Conservation (phyloP, 345 rosid species). For the Linum trigynum region DNA sequence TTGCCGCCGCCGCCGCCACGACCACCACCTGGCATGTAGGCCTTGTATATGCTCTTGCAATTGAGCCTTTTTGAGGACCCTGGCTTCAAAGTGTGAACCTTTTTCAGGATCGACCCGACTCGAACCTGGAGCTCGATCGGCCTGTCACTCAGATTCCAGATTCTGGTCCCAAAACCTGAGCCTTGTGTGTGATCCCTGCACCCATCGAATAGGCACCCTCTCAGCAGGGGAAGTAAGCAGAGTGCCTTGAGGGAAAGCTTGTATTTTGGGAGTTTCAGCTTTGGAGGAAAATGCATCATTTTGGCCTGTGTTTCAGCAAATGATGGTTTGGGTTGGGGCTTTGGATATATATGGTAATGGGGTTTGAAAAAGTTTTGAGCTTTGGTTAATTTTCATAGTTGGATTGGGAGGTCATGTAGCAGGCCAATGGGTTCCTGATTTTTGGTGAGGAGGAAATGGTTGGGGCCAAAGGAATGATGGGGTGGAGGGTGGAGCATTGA, state of each 20-base stretch:
- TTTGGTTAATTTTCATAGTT: no score
- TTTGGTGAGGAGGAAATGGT: no score
- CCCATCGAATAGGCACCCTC: constrained; percentile 56
- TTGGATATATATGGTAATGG: constrained; percentile 5
- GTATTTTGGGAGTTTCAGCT: constrained; percentile 35
- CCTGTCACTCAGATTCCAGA: constrained; percentile 69
- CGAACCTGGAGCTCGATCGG: constrained; percentile 69
- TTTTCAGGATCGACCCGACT: constrained; percentile 72
- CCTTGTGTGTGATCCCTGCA: constrained; percentile 52
- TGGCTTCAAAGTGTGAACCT: constrained; percentile 69
- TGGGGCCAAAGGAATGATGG: background rate
- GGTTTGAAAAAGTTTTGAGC: no score
- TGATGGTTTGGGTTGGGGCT: background rate
- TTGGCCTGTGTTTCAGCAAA: background rate
- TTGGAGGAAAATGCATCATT: constrained; percentile 22
- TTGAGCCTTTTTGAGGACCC: constrained; percentile 67
- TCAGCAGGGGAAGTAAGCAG: constrained; percentile 24
- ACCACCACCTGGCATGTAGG: constrained; percentile 43
- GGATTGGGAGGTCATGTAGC: no score
- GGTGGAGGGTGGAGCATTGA: background rate
- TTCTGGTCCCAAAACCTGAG: constrained; percentile 47
- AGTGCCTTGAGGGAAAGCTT: constrained; percentile 25
- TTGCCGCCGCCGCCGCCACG: background rate
- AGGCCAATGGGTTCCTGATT: no score
- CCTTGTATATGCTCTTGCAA: constrained; percentile 66